Evolutionary conservation across 768 basidiomycete genomes (phyloP).

Genomic region (Suillus americanus): DNA sequence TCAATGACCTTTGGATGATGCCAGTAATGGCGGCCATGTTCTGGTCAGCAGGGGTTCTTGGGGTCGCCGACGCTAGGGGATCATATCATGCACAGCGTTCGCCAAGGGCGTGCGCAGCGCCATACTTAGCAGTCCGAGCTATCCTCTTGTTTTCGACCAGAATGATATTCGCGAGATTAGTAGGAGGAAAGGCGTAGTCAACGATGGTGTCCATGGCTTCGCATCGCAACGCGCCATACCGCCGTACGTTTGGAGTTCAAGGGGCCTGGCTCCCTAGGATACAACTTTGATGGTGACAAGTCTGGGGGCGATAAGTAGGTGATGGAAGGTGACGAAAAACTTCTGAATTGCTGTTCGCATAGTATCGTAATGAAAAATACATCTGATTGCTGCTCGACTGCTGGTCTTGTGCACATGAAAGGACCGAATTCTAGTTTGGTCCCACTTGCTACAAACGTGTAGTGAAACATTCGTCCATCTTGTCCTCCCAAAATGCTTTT

Average conservation of each 20-base stretch:
- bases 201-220: neutral
- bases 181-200: neutral
- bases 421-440: neutral
- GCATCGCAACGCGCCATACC: neutral
- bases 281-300: neutral
- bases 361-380: neutral
- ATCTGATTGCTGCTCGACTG: neutral
- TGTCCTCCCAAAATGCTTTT: neutral
- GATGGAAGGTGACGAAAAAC: neutral
- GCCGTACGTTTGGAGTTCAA: neutral
- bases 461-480: neutral
- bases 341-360: neutral
- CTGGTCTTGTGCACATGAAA: neutral
- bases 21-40: neutral
- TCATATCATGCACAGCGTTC: neutral
- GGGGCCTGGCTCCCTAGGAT: neutral
- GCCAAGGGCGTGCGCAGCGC: neutral
- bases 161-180: neutral
- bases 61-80: neutral
- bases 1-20: neutral
- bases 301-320: neutral
- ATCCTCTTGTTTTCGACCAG: neutral
- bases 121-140: neutral
- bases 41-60: neutral
- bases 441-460: neutral